Base-by-base conservation (phyloP, 257 asterid species). In the Nicotiana tomentosiformis region DNA sequence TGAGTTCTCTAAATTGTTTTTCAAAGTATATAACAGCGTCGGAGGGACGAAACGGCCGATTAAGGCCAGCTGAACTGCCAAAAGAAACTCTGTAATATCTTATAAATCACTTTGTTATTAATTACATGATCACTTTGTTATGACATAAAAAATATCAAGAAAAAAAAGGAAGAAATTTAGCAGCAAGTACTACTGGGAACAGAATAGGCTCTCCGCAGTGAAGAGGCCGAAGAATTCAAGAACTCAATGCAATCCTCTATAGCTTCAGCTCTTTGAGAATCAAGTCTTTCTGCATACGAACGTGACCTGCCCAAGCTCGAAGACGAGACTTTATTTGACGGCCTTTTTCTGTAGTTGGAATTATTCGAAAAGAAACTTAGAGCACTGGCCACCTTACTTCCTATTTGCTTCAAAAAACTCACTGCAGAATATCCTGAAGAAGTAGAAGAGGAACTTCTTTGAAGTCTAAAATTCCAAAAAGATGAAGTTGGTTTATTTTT, bases 191-290 rank as follows among this genome's bases (percentile, higher is more conserved):
- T 87, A 81, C 90, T 90, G 11, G 87, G 57, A 53, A 91, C 86
- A 26, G 97, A 93, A 83, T 86, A 89, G 9, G 97, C 91, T 86
- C 95, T 90, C 16, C 81, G 4, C 2, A 51, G 93, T 69, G 94
- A 82, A 65, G 92, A 86, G 29, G 97, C 89, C 1, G 94, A 92
- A 66, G 90, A 88, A 85, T 93, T 94, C 85, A 95, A 91, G 91
- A 95, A 95, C 91, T 91, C 93, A 53, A 95, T 95, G 84, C 99
- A 95, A 57, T 95, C 99, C 72, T 93, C 95, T 1, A 95, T 90
- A 58, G 99, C 98, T 85, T 95, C 96, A 11, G 95, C 97, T 82
- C 97, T 85, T 56, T 94, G 98, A 32, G 94, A 91, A 81, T 95
- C 99, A 29, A 93, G 89, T 0, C 90, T 88, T 57, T 91, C 95